phyloP scores from a whole-genome alignment of 2,329 filamentous ascomycete genomes.

The Paecilomyces sp. region DNA sequence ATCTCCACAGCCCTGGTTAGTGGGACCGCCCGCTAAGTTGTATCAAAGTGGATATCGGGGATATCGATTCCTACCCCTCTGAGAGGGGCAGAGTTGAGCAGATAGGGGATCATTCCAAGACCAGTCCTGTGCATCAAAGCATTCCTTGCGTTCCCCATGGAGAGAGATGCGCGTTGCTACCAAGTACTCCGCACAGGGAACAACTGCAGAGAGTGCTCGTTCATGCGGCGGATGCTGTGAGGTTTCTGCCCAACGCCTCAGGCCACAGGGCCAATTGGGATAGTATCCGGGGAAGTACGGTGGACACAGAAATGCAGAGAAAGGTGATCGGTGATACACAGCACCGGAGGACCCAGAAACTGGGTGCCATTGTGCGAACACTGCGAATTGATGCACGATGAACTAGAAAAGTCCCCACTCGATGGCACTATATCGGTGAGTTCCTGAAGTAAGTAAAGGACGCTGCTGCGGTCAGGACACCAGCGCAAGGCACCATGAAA shows the following conservation, averaged over 20 bases:
- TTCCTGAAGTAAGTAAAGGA: not conserved
- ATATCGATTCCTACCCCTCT: not conserved
- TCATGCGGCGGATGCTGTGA: not conserved
- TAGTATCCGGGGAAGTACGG: constrained; percentile 3
- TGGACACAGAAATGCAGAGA: constrained; percentile 2
- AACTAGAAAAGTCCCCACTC: not conserved
- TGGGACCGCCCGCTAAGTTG: not conserved
- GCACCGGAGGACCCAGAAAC: constrained; percentile 1
- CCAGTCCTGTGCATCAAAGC: not conserved
- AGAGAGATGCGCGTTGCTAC: not conserved
- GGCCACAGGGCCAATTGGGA: constrained; percentile 1
- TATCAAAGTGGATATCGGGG: not conserved
- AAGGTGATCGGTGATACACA: constrained; percentile 6
- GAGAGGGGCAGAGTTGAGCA: not conserved
- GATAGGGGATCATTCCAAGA: not conserved
- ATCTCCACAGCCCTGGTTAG: not conserved
- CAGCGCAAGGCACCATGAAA: not conserved
- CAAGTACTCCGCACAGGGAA: not conserved
- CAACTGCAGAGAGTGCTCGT: not conserved
- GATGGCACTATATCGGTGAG: not conserved
- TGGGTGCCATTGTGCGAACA: constrained; percentile 1
- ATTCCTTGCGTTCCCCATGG: not conserved
- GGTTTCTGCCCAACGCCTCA: constrained; percentile 8
- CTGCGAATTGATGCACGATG: constrained; percentile 8
- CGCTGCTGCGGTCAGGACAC: not conserved